phyloP scores from a whole-genome alignment of 2,329 filamentous ascomycete genomes.

The Ascomycota sp. region DNA sequence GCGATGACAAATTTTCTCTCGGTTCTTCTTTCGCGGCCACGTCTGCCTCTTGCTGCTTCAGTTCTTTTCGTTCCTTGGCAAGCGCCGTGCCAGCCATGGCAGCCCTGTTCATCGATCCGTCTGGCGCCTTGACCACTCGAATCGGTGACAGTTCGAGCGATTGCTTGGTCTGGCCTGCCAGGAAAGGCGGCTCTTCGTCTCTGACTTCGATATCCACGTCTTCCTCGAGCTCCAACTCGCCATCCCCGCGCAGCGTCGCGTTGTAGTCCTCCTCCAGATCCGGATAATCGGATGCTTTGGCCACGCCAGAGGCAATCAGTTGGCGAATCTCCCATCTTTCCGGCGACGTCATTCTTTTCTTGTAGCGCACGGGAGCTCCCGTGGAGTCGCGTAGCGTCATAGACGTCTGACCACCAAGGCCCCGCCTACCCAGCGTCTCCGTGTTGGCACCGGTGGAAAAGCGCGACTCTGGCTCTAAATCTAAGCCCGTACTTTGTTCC shows the following conservation, averaged over 20 bases:
- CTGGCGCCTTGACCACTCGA: slow-evolving; percentile 87
- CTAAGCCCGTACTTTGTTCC: slow-evolving; percentile 71
- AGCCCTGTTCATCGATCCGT: slow-evolving; percentile 92
- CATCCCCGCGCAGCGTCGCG: slow-evolving; percentile 66
- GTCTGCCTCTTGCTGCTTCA: slow-evolving; percentile 74
- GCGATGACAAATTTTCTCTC: slow-evolving; percentile 65
- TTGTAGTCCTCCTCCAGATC: slow-evolving; percentile 91
- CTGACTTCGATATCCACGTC: slow-evolving; percentile 93
- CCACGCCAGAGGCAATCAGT: slow-evolving; percentile 83
- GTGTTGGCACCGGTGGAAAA: slow-evolving; percentile 83
- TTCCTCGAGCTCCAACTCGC: slow-evolving; percentile 78
- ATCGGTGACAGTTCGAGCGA: slow-evolving; percentile 90
- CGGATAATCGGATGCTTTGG: slow-evolving; percentile 82
- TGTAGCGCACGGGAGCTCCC: slow-evolving; percentile 33
- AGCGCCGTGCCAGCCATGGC: slow-evolving; percentile 83
- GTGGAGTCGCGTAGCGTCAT: slow-evolving; percentile 17
- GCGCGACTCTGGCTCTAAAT: slow-evolving; percentile 57
- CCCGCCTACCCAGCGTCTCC: slow-evolving; percentile 51
- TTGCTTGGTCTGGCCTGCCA: slow-evolving; percentile 90
- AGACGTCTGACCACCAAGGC: slow-evolving; percentile 25
- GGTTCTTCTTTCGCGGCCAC: slow-evolving; percentile 52
- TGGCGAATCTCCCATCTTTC: slow-evolving; percentile 97
- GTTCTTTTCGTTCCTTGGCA: slow-evolving; percentile 74
- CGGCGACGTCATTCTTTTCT: slow-evolving; percentile 89
- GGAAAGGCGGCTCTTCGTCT: slow-evolving; percentile 90